Base-by-base conservation (phyloP, 805 yeast species). In the Teunomyces funiuensis region DNA sequence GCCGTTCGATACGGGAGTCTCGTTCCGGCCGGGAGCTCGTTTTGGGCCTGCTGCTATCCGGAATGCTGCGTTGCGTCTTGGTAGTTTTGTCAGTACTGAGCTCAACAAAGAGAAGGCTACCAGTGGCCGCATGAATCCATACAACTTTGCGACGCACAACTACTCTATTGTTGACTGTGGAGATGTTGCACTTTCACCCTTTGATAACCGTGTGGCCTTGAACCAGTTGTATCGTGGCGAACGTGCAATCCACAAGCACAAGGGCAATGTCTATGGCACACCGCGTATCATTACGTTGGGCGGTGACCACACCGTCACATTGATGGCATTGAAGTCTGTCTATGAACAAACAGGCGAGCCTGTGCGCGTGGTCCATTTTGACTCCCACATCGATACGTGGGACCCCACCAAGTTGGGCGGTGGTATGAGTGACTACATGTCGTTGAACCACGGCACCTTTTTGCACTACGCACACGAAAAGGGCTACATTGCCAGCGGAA, bases 321-420 rank as follows among this genome's bases (percentile, higher is more conserved):
- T 79, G 22, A 71, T 77, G 74, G 67, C 74, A 3, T 57, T 80
- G 25, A 69, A 68, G 44, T 69, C 81, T 9, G 78, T 77, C 1
- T 74, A 64, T 46, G 83, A 79, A 49, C 61, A 66, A 20, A 67
- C 57, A 43, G 78, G 76, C 0, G 63, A 65, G 26, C 52, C 50
- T 4, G 41, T 79, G 6, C 71, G 77, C 4, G 80, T 79, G n/a
- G 57, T 79, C 13, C 85, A 82, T 54, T 82, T 82, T 47, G 88
- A 82, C 54, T 72, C 83, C 18, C 88, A 82, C 57, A 71, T 82
- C 33, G 88, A 83, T 60, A 82, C 88, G 2, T 82, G 87, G 84
- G 72, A 75, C 48, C 88, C 88, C 4, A 58, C 66, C 39, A 74
- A 71, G 14, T 64, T 81, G 26, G 87, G 87, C 8, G 88, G 87